These are phyloP conservation scores for Zopfia rhizophila DNA, from an alignment of 2,329 filamentous ascomycete species.

Conservation along the genomic window DNA sequence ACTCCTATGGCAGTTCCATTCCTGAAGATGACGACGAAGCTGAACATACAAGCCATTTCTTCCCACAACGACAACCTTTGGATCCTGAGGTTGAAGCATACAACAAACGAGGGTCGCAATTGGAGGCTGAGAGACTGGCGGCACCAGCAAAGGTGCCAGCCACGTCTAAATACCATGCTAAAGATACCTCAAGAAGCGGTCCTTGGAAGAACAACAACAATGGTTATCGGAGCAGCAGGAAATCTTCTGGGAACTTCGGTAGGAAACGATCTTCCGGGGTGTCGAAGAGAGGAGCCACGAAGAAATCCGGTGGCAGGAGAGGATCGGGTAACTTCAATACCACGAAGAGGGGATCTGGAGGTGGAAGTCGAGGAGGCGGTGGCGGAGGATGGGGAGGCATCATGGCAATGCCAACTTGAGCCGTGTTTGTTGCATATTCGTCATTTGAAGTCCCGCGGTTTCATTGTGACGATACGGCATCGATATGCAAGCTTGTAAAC, in stretches of 20 bases:
- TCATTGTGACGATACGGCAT: no score
- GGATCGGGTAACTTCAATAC: slow-evolving; percentile 5
- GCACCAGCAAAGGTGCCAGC: not conserved
- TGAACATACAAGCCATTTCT: slow-evolving; percentile 41
- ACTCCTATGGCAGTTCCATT: slow-evolving; percentile 4
- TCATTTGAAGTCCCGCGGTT: no score
- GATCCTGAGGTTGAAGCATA: slow-evolving; percentile 43
- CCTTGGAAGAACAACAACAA: slow-evolving; percentile 5
- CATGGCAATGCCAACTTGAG: slow-evolving; percentile 43
- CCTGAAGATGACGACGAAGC: slow-evolving; percentile 20
- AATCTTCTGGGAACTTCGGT: slow-evolving; percentile 7
- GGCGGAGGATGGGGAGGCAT: slow-evolving; percentile 27
- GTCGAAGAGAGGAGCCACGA: slow-evolving; percentile 19
- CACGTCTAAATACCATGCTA: slow-evolving; percentile 1
- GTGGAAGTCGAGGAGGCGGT: slow-evolving; percentile 18
- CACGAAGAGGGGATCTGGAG: slow-evolving; percentile 9
- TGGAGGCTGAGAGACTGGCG: slow-evolving; percentile 15
- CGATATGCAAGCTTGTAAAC: no score
- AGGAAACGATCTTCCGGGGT: slow-evolving; percentile 12
- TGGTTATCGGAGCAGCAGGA: slow-evolving; percentile 6
- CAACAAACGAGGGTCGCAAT: slow-evolving; percentile 38
- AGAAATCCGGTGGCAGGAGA: slow-evolving; percentile 6
- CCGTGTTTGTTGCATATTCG: not conserved
- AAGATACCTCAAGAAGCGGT: slow-evolving; percentile 6
- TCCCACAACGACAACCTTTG: slow-evolving; percentile 26